Percentiles rank a stretch among this genome's conserved stretches.
Conservation (phyloP, 1,284 basidiomycete species). For the Sporisorium exsertum region DNA sequence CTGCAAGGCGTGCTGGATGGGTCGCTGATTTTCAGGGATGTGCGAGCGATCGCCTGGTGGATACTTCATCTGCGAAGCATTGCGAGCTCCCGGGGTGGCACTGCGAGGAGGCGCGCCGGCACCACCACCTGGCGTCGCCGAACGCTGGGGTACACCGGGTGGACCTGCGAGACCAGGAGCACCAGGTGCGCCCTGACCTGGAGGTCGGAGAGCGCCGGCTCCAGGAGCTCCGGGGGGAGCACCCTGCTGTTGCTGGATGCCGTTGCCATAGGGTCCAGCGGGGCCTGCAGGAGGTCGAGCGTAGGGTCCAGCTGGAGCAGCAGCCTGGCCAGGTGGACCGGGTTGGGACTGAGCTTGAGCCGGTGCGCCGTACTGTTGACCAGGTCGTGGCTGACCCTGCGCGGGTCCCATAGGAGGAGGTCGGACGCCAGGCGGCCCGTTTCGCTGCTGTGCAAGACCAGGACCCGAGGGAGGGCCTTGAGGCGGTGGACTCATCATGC, state of each 20-base stretch:
- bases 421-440: constrained; percentile 39
- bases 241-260: constrained; percentile 30
- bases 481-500: constrained; percentile 69
- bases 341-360: constrained; percentile 36
- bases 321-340: constrained; percentile 40
- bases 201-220: constrained; percentile 40
- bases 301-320: constrained; percentile 44
- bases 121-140: constrained; percentile 68
- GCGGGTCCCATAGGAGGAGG: constrained; percentile 31
- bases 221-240: constrained; percentile 26
- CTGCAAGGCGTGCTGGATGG: constrained; percentile 74
- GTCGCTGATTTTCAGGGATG: constrained; percentile 79
- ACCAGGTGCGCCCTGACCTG: constrained; percentile 31
- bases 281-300: constrained; percentile 37
- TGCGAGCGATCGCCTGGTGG: constrained; percentile 92
- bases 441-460: constrained; percentile 43
- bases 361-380: constrained; percentile 27
- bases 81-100: constrained; percentile 50
- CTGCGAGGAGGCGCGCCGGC: constrained; percentile 62
- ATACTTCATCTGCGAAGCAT: constrained; percentile 76
- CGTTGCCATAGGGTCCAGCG: constrained; percentile 38
- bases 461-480: constrained; percentile 38
- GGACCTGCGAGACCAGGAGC: constrained; percentile 48
- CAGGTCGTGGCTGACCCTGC: constrained; percentile 31
- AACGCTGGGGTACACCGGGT: constrained; percentile 69